Evolutionary conservation across 139 green algal genomes (phyloP).

Genomic region (Coelastrella sp.): DNA sequence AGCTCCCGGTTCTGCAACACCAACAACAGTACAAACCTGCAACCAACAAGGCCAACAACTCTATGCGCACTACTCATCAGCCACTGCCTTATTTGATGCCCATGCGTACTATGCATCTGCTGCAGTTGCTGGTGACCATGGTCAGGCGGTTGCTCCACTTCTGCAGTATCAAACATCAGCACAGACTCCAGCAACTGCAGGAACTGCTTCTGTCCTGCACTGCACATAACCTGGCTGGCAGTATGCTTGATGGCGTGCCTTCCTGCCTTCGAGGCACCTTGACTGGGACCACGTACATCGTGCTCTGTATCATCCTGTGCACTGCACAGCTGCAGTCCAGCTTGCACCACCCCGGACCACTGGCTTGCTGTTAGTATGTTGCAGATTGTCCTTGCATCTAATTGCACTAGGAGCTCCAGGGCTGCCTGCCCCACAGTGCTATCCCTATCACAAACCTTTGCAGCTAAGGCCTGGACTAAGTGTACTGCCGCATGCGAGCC

Average conservation of each 20-base stretch:
- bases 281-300: too few species aligned
- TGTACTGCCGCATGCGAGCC: background rate
- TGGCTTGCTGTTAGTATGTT: background rate
- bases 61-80: background rate
- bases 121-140: slow-evolving; percentile 9
- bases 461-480: slow-evolving; percentile 1
- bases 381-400: background rate
- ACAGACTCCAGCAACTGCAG: background rate
- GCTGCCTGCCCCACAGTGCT: background rate
- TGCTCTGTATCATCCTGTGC: background rate
- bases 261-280: too few species aligned
- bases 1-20: background rate
- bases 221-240: too few species aligned
- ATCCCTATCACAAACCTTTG: slow-evolving; percentile 21
- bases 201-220: background rate
- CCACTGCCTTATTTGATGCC: background rate
- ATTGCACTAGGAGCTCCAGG: background rate
- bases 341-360: background rate
- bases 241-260: too few species aligned
- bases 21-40: slow-evolving; percentile 8
- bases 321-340: background rate
- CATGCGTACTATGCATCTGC: background rate
- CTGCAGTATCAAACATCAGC: too few species aligned
- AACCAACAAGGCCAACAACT: background rate
- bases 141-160: background rate